Base-by-base conservation (phyloP, 2,329 filamentous ascomycete genomes). In the Sphaceloma murrayae region DNA sequence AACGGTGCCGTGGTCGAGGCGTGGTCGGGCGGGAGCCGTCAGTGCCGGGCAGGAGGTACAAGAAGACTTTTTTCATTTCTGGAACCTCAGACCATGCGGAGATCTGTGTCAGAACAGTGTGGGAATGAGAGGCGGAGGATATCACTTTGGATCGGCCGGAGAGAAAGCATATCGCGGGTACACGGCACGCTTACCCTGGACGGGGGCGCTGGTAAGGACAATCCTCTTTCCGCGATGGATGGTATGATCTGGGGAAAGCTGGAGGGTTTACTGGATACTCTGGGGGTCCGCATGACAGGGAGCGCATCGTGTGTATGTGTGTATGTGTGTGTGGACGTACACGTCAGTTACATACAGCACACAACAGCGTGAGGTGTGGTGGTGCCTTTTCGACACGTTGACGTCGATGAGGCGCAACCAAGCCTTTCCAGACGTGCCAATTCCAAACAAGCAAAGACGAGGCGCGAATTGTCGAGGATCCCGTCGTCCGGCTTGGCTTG, bases 51-150 rank as follows among this genome's bases (percentile, higher is more conserved):
- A 11, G 24, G 24, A 27, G 6, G 24, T 40, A 40, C 36, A 29
- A 18, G 36, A 40, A 40, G 36, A 40, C 24, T 40, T 40, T 40
- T 40, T 16, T 17, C 22, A 18, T 29, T 16, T 40, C 17, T 40
- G n/a, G 24, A 26, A 30, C 36, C 36, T 40, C 36, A 40, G 36
- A 40, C 36, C 36, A 24, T 40, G 36, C 36, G 36, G 36, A 40
- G 24, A 40, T 40, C 36, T 40, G 36, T 40, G 36, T 40, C 24
- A 22, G 17, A 8, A 13, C 26, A 26, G 13, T 6, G 22, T 26
- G 10, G 36, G 30, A 40, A 30, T 40, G 36, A 40, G 4, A 14
- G 24, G 26, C 36, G 36, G 24, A 11, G 30, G 24, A 40, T 29
- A 26, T 40, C 22, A 29, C 36, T 26, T n/a, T 40, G 6, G n/a